Evolutionary conservation across 2,329 filamentous ascomycete species (phyloP), one percentile per base, ranked within the genome.

Genomic region (Fusarium veterinarium): DNA sequence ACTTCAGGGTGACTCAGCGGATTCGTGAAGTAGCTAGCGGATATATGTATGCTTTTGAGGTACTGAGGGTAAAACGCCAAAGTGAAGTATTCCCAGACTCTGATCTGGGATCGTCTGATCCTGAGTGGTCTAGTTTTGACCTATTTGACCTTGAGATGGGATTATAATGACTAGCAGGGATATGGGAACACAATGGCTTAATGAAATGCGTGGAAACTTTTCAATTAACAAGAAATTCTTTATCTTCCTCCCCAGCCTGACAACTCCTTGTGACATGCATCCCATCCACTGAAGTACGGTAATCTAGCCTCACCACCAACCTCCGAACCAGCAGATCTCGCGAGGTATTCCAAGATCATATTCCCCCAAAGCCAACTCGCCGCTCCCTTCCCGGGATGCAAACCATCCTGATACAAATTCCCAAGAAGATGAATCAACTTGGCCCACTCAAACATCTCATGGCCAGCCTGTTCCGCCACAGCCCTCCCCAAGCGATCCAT

Each of bases 401-500:
- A 42, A 0, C 59, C 48, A 11, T 74, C 72, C 0, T 45, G 60
- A 2, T 72, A 74, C 0, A 74, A 3, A 6, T 40, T 46, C 3
- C 69, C 68, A 25, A 74, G 58, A 20, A 60, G 45, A 14, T 71
- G 72, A 2, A 74, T 63, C 5, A 74, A 35, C 10, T 30, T 71
- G 0, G 64, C 69, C 72, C 72, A 74, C 48, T 74, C 72, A 56
- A 74, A 74, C 14, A 72, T 67, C 12, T 74, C 72, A n/a, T 74
- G 71, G 1, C 68, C 71, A 20, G 71, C 72, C 41, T 74, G 68
- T 8, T 74, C 72, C 1, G 72, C 64, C 2, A 74, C 65, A 5
- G 71, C 71, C 23, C 71, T 72, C 1, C 64, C 63, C 1, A 74
- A 25, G 11, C 72, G 72, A 40, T 74, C 72, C 53, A 74, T 45